phyloP scores from a whole-genome alignment of 805 yeast species.

The Monosporozyma yasuniensis region DNA sequence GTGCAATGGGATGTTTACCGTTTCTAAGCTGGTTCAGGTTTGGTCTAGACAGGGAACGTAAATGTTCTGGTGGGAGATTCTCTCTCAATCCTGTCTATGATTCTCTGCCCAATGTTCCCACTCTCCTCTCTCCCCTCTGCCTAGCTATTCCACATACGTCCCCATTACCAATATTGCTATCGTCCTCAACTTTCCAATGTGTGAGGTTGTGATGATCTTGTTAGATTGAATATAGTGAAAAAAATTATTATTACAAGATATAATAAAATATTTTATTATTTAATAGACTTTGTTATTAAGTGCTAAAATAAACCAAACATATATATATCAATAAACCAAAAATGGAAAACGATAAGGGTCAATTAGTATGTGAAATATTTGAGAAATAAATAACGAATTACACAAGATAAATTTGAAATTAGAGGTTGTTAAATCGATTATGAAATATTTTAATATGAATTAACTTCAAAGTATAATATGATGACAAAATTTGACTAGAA shows the following conservation, averaged over 20 bases:
- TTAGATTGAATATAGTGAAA: neutral
- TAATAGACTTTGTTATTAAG: neutral
- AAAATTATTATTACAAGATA: neutral
- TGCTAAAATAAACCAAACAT: neutral
- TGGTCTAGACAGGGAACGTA: too few relatives aligned
- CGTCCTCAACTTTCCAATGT: neutral
- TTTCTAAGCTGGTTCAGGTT: too few relatives aligned
- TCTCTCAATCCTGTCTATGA: neutral
- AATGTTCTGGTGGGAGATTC: too few relatives aligned
- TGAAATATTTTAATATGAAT: neutral
- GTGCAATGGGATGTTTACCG: too few relatives aligned
- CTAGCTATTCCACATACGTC: neutral
- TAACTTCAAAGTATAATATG: too few relatives aligned
- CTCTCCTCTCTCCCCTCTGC: neutral
- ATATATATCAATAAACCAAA: conserved; percentile 36
- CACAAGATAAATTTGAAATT: neutral
- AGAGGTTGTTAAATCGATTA: neutral
- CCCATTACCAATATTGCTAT: neutral
- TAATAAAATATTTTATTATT: too few relatives aligned
- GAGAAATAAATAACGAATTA: neutral
- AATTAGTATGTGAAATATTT: conserved; percentile 66
- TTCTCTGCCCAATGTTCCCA: neutral
- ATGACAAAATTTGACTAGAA: too few relatives aligned
- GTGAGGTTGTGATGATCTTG: neutral
- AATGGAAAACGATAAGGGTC: conserved; percentile 99